Evolutionary conservation across 2,329 filamentous ascomycete species (phyloP).

Genomic region (Talaromyces islandicus): DNA sequence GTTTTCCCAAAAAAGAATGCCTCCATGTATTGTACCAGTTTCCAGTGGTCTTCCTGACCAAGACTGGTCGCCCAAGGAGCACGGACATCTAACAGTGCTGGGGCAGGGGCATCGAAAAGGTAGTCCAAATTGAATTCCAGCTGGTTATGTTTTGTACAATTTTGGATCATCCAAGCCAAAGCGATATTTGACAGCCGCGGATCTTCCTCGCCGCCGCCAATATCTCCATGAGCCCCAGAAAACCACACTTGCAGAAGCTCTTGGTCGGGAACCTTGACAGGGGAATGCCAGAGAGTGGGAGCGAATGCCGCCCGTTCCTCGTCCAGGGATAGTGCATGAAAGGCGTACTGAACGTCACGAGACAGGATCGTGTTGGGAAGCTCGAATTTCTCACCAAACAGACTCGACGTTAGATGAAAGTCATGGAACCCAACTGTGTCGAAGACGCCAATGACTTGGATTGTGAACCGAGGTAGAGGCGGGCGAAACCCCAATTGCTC

Average conservation of each 20-base stretch:
- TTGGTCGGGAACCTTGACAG: constrained; percentile 34
- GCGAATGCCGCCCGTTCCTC: constrained; percentile 36
- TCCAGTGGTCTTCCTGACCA: constrained; percentile 6
- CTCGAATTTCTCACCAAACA: constrained; percentile 18
- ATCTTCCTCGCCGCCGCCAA: constrained; percentile 42
- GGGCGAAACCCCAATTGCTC: constrained; percentile 13
- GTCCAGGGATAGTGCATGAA: constrained; percentile 41
- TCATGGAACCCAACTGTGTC: constrained; percentile 36
- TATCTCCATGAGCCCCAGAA: constrained; percentile 40
- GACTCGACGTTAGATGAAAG: constrained; percentile 10
- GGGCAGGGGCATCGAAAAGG: constrained; percentile 14
- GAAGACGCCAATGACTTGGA: constrained; percentile 42
- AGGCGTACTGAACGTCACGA: constrained; percentile 36
- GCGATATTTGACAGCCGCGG: constrained; percentile 43
- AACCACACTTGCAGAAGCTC: constrained; percentile 45
- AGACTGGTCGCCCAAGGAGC: constrained; percentile 15
- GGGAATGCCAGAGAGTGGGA: constrained; percentile 39
- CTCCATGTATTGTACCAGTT: constrained; percentile 11
- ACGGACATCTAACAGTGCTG: background rate
- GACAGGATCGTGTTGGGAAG: constrained; percentile 37
- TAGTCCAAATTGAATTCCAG: constrained; percentile 17
- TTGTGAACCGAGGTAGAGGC: constrained; percentile 15
- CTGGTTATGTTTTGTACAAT: constrained; percentile 24
- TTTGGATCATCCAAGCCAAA: constrained; percentile 54
- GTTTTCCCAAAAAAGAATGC: constrained; percentile 9